Percentiles rank a stretch among this genome's conserved stretches.
Conservation (phyloP, 1,284 basidiomycete genomes). For the Phaffia rhodozyma region DNA sequence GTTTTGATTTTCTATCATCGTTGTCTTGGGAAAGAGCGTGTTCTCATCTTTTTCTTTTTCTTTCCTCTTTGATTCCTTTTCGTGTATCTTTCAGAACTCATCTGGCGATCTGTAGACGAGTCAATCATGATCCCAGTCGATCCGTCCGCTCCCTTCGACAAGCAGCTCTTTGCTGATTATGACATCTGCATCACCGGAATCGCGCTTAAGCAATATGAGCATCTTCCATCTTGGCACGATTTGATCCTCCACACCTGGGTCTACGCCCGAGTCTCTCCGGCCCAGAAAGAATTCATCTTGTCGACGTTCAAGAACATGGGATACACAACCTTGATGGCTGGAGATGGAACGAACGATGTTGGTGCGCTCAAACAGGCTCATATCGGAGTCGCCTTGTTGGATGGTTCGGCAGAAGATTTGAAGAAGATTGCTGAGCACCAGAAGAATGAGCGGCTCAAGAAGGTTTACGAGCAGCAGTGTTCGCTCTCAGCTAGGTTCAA, state of each 20-base stretch:
- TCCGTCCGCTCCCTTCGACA: constrained; percentile 61
- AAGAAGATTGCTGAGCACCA: constrained; percentile 87
- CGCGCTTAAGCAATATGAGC: constrained; percentile 72
- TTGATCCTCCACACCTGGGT: constrained; percentile 91
- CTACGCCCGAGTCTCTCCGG: constrained; percentile 89
- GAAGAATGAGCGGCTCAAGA: constrained; percentile 75
- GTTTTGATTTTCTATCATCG: constrained; percentile 26
- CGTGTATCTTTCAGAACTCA: too few relatives aligned
- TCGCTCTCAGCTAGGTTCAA: constrained; percentile 77
- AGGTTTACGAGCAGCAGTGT: constrained; percentile 87
- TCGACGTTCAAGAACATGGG: constrained; percentile 75
- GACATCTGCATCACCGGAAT: constrained; percentile 90
- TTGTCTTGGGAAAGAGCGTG: background rate
- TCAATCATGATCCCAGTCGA: constrained; percentile 70
- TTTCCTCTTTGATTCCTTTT: constrained; percentile 1
- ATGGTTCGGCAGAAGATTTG: constrained; percentile 79
- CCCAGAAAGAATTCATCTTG: constrained; percentile 86
- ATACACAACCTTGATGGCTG: constrained; percentile 87
- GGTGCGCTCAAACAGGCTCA: constrained; percentile 93
- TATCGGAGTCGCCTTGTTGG: constrained; percentile 81
- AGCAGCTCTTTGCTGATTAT: constrained; percentile 62
- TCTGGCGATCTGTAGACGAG: constrained; percentile 88
- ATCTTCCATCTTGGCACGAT: constrained; percentile 48
- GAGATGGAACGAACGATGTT: constrained; percentile 94
- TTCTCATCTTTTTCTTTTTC: background rate